phyloP scores from a whole-genome alignment of 1,139 yeast species.

The Suhomyces bokatorum region DNA sequence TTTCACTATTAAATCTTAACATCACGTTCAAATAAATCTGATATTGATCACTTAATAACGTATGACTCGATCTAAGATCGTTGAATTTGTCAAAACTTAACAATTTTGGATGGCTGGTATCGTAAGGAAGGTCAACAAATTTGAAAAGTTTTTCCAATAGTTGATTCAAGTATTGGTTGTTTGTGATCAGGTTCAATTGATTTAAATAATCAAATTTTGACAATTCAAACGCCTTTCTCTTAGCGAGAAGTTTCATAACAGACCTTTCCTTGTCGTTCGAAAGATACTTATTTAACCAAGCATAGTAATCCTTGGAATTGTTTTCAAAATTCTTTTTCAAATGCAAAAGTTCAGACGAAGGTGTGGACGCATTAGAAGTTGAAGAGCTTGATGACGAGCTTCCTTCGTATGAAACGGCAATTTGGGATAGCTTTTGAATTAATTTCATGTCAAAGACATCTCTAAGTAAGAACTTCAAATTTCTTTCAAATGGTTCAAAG shows the following conservation, averaged over 20 bases:
- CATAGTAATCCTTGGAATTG: slow-evolving; percentile 71
- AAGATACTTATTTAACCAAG: slow-evolving; percentile 69
- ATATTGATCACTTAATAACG: slow-evolving; percentile 29
- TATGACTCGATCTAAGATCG: slow-evolving; percentile 25
- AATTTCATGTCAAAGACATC: slow-evolving; percentile 35
- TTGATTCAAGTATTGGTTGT: slow-evolving; percentile 47
- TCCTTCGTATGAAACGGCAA: slow-evolving; percentile 3
- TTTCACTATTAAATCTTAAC: slow-evolving; percentile 45
- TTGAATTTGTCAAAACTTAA: slow-evolving; percentile 24
- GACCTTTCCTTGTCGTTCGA: slow-evolving; percentile 64
- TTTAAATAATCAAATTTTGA: slow-evolving; percentile 72
- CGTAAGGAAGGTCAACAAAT: slow-evolving; percentile 28
- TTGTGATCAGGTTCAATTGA: slow-evolving; percentile 59
- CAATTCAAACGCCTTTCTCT: slow-evolving; percentile 63
- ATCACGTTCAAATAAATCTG: slow-evolving; percentile 36
- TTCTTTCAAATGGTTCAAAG: slow-evolving; percentile 37
- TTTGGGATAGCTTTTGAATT: slow-evolving; percentile 26
- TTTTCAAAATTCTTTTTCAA: slow-evolving; percentile 64
- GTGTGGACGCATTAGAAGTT: slow-evolving; percentile 2
- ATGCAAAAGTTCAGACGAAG: slow-evolving; percentile 14
- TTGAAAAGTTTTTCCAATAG: slow-evolving; percentile 43
- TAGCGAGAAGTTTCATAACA: slow-evolving; percentile 61
- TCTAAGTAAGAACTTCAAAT: slow-evolving; percentile 30
- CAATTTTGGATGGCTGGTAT: slow-evolving; percentile 16
- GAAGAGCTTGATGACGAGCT: slow-evolving; percentile 3